phyloP scores from a whole-genome alignment of 1,284 basidiomycete genomes.

The Pseudozyma tsukubaensis region DNA sequence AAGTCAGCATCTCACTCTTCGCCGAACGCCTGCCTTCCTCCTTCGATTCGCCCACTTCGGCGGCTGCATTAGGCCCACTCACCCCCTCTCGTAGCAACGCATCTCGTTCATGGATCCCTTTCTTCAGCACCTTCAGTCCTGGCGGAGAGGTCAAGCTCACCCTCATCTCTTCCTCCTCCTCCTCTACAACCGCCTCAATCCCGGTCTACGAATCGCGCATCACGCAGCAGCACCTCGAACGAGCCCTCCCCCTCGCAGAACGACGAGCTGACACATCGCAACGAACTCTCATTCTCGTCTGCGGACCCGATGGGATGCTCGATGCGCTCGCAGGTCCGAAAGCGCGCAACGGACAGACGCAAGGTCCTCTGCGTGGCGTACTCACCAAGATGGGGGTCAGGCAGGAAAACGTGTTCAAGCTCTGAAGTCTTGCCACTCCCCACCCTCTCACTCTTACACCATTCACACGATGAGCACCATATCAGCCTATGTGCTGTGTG shows the following conservation, averaged over 20 bases:
- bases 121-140: constrained; percentile 14
- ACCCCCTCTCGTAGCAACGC: neutral
- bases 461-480: too few species aligned
- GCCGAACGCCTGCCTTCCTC: constrained; percentile 20
- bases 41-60: constrained; percentile 2
- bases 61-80: constrained; percentile 16
- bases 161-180: constrained; percentile 2
- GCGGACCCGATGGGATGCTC: constrained; percentile 54
- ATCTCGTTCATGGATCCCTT: constrained; percentile 7
- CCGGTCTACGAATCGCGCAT: constrained; percentile 44
- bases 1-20: constrained; percentile 30
- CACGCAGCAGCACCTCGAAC: constrained; percentile 30
- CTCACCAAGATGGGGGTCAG: constrained; percentile 23
- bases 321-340: constrained; percentile 38
- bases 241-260: neutral
- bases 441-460: neutral
- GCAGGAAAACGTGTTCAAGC: constrained; percentile 49
- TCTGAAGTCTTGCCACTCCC: constrained; percentile 10
- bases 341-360: constrained; percentile 33
- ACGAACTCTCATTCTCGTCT: constrained; percentile 38
- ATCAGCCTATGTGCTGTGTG: too few species aligned
- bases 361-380: constrained; percentile 39
- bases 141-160: constrained; percentile 4
- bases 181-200: constrained; percentile 2
- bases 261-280: neutral